Evolutionary conservation across 441 rosid genomes (phyloP).

Genomic region (Jatropha podagrica): DNA sequence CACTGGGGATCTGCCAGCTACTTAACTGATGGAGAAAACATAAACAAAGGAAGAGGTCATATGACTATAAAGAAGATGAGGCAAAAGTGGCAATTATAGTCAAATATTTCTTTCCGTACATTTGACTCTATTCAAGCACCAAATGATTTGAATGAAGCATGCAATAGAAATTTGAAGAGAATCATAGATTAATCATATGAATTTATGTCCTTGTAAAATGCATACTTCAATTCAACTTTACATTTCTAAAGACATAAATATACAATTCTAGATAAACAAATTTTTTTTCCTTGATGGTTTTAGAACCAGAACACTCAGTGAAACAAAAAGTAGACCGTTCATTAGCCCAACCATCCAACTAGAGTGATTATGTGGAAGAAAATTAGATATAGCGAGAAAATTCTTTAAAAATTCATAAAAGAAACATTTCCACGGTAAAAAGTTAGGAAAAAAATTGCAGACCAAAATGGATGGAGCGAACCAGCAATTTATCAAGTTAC

Average conservation of each 20-base stretch:
- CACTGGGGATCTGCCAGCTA: conserved; percentile 97
- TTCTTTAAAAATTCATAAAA: background rate
- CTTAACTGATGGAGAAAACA: conserved; percentile 54
- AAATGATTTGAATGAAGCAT: background rate
- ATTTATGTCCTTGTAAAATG: background rate
- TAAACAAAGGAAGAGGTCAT: conserved; percentile 10
- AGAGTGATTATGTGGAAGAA: background rate
- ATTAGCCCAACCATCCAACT: background rate
- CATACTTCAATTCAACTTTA: background rate
- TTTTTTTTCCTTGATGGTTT: background rate
- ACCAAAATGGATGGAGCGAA: background rate
- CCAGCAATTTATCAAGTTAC: background rate
- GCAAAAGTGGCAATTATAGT: background rate
- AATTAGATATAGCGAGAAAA: background rate
- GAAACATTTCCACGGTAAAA: background rate
- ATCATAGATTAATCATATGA: background rate
- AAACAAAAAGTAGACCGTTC: background rate
- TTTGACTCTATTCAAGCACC: background rate
- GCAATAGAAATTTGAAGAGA: background rate
- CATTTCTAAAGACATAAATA: background rate
- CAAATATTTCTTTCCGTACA: background rate
- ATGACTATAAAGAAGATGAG: background rate
- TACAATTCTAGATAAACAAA: no score
- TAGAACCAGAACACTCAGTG: background rate
- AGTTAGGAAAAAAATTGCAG: background rate